Evolutionary conservation across 805 yeast genomes (phyloP).

Genomic region (Dipodascus albidus): DNA sequence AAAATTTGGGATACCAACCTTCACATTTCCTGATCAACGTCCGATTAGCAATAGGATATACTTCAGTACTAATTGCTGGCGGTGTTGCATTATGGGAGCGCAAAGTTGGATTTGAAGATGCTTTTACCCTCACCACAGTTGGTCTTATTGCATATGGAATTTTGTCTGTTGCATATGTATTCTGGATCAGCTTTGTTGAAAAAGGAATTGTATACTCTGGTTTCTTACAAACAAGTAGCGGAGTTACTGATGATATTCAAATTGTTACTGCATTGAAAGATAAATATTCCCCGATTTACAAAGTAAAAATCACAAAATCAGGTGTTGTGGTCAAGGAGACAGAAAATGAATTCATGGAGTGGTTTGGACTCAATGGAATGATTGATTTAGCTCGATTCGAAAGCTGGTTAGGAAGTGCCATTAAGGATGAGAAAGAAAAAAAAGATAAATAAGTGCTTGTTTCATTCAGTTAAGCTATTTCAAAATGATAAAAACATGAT

Average conservation of each 20-base stretch:
- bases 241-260: neutral
- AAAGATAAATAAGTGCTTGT: neutral
- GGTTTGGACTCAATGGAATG: neutral
- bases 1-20: conserved; percentile 19
- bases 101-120: conserved; percentile 21
- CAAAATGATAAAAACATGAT: too few species aligned
- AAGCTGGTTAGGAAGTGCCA: neutral
- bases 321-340: neutral
- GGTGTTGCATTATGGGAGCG: conserved; percentile 19
- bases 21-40: conserved; percentile 16
- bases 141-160: conserved; percentile 22
- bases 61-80: conserved; percentile 22
- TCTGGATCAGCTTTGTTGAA: conserved; percentile 20
- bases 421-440: neutral
- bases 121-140: conserved; percentile 16
- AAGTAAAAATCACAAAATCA: neutral
- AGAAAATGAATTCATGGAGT: neutral
- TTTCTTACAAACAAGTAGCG: conserved; percentile 10
- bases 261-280: neutral
- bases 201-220: conserved; percentile 22
- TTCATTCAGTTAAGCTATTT: too few species aligned
- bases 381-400: neutral
- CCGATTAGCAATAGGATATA: conserved; percentile 21
- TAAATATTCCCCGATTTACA: neutral
- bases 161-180: conserved; percentile 15